Evolutionary conservation across 169 alveolate genomes (phyloP).

Genomic region (Eimeria sp.): DNA sequence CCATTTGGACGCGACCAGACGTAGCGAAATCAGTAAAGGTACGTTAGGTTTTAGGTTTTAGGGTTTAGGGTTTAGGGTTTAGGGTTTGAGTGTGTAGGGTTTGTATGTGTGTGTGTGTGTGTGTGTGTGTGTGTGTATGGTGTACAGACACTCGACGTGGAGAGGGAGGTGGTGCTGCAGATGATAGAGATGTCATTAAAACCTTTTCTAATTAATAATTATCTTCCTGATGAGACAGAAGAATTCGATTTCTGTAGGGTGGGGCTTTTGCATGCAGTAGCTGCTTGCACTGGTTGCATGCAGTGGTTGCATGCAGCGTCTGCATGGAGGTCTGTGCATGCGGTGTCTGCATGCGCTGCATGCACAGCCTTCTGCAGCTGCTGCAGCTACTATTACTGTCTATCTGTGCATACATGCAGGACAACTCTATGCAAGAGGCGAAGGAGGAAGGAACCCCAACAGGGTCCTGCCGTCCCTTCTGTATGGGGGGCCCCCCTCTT

Average conservation of each 20-base stretch:
- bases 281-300: neutral
- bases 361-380: neutral
- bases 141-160: slow-evolving; percentile 75
- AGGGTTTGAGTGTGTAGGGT: neutral
- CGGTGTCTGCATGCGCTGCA: neutral
- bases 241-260: slow-evolving; percentile 46
- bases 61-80: slow-evolving; percentile 16
- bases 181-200: slow-evolving; percentile 73
- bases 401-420: slow-evolving; percentile 34
- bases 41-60: neutral
- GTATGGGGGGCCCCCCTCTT: neutral
- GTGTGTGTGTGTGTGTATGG: neutral
- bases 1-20: slow-evolving; percentile 24
- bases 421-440: neutral
- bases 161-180: neutral
- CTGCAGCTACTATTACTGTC: neutral
- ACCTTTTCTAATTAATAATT: slow-evolving; percentile 48
- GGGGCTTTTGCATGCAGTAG: neutral
- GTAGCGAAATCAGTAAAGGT: slow-evolving; percentile 56
- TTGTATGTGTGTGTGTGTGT: no score
- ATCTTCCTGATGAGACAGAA: slow-evolving; percentile 13
- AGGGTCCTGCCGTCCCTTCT: neutral
- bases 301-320: no score
- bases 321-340: neutral
- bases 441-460: neutral